Conservation (phyloP, 495 filamentous ascomycete species). For the Hypoxylon fragiforme region DNA sequence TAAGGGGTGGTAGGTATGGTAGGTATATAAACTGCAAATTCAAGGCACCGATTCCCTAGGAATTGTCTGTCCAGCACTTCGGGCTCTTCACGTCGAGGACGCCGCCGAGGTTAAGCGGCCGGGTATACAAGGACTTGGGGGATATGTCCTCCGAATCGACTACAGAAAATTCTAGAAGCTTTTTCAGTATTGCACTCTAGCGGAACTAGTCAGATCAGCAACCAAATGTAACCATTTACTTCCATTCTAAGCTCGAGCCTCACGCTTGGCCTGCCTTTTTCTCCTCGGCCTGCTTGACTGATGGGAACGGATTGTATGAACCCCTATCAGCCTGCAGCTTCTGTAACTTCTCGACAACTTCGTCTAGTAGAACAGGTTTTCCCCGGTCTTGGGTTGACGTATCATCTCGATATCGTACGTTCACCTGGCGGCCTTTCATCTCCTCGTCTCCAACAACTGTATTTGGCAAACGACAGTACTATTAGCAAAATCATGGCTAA, state of each 20-base stretch:
- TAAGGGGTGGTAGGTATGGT: no score
- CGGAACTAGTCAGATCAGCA: no score
- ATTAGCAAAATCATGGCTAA: conserved; percentile 7
- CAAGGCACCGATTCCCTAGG: no score
- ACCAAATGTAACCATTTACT: no score
- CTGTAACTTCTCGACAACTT: conserved; percentile 73
- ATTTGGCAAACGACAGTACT: neutral
- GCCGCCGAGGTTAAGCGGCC: no score
- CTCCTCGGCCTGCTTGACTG: conserved; percentile 26
- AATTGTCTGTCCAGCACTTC: no score
- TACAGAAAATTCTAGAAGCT: neutral
- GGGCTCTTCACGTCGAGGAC: no score
- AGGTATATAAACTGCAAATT: no score
- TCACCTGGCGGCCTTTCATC: conserved; percentile 74
- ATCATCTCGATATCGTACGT: conserved; percentile 90
- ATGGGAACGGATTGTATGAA: conserved; percentile 55
- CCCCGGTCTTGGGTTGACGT: conserved; percentile 73
- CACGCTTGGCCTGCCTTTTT: conserved; percentile 11
- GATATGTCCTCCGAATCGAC: no score
- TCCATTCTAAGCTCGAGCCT: neutral
- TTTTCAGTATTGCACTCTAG: no score
- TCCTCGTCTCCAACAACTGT: conserved; percentile 84
- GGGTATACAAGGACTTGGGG: no score
- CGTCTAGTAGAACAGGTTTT: conserved; percentile 71
- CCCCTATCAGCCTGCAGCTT: conserved; percentile 68